Base-by-base conservation (phyloP, 1,284 basidiomycete species). In the Tylopilus orsonianus region DNA sequence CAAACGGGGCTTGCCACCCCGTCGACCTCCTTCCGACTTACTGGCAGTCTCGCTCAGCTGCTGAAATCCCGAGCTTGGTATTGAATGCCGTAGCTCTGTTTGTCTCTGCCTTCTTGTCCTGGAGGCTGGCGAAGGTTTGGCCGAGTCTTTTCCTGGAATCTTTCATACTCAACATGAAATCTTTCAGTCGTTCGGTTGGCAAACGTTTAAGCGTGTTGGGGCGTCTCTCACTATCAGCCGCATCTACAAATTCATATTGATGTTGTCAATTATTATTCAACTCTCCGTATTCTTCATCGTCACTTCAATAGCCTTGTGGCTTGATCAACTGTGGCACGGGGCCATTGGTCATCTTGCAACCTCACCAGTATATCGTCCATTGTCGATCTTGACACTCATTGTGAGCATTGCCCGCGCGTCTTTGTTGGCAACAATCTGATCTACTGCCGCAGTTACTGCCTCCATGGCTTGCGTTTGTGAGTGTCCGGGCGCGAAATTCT, bases 161-260 rank as follows among this genome's bases (percentile, higher is more conserved):
- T 30, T 16, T 35, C 41, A 6, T 6, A 38, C 33, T 26, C 38
- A 24, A 49, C 13, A 27, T 44, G 42, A 14, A 34, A n/a, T n/a
- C 24, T 5, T 24, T 19, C 19, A 90, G 87, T 63, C 77, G 23
- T 90, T 87, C 60, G 85, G 87, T 37, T 90, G 86, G 87, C 84
- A 88, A 65, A 90, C 87, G 1, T 90, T 89, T 77, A 89, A 90
- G 65, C 83, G 87, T 50, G 81, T 90, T 45, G 87, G 87, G 38
- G 87, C 87, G n/a, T 87, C 82, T 6, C 70, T 80, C 53, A 75
- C 74, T 9, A 87, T 90, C 66, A 85, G 87, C 64, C 78, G 82
- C 36, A 65, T 86, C 49, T 90, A 90, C 72, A 85, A 81, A 64
- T 69, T 83, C 39, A 83, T 90, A 48, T 74, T 90, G 36, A 71